Conservation (phyloP, 352 stramenopile species). For the Pythium brassicae region DNA sequence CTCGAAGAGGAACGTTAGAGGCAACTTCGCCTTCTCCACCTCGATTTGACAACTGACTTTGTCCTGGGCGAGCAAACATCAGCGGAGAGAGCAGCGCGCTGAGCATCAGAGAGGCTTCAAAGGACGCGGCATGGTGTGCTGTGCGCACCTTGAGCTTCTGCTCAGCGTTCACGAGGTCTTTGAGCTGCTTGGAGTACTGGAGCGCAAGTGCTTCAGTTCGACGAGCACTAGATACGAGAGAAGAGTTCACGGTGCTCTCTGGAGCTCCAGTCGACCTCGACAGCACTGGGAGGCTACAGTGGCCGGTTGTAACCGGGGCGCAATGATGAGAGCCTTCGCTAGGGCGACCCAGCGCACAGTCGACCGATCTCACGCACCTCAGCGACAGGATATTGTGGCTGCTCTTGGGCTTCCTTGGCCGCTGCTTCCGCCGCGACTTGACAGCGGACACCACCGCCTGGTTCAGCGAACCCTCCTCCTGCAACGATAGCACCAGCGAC, state of each 20-base stretch:
- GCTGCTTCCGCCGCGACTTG: background rate
- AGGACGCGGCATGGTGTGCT: background rate
- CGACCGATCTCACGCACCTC: too few species aligned
- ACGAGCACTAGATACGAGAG: background rate
- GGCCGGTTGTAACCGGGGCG: background rate
- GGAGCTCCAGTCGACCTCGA: background rate
- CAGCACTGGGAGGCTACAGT: conserved; percentile 16
- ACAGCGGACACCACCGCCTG: background rate
- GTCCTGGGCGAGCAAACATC: conserved; percentile 12
- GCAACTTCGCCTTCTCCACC: conserved; percentile 47
- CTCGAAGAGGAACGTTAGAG: conserved; percentile 73
- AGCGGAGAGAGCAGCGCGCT: background rate
- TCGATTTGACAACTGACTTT: conserved; percentile 39
- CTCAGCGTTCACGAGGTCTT: conserved; percentile 8
- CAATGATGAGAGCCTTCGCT: too few species aligned
- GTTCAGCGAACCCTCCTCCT: conserved; percentile 1
- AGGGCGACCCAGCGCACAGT: too few species aligned
- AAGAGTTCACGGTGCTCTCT: background rate
- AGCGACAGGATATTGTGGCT: conserved; percentile 23
- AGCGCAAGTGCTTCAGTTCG: conserved; percentile 1
- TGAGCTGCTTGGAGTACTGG: conserved; percentile 13
- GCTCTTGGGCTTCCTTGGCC: conserved; percentile 8
- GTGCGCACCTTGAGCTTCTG: conserved; percentile 16
- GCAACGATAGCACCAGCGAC: background rate
- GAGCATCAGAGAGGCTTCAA: background rate